Base-by-base conservation (phyloP, 2,329 filamentous ascomycete genomes). In the Gnomoniopsis sp. region DNA sequence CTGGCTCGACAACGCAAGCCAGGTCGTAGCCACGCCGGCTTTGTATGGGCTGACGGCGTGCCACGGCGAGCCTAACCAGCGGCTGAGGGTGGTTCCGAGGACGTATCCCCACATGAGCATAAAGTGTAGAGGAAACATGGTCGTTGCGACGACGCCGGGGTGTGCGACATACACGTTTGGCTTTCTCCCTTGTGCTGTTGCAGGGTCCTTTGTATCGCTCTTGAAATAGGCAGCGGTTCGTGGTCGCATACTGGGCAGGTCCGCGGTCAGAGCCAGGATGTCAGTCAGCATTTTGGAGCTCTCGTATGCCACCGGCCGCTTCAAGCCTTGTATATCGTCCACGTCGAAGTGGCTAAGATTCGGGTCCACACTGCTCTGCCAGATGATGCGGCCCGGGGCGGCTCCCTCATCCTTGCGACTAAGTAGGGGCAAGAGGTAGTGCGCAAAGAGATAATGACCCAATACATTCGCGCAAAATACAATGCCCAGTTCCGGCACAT, bases 401-500 rank as follows among this genome's bases (percentile, higher is more conserved):
- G 77, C 69, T 43, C 73, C 63, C 58, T 73, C 63, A 44, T 67
- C 66, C 17, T 73, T 68, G 17, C 84, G 77, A 66, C 77, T 75
- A 65, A 99, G 81, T 12, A 97, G 78, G 0, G 91, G 88, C 65
- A 89, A 81, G 12, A 98, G 81, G 68, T 88, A 86, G 71, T 96
- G 93, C 17, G 85, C 85, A 23, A 99, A 85, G 68, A 97, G 76
- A 71, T 99, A 98, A 75, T 99, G 95, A 0, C 95, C 95, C 70
- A 99, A 98, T 33, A 96, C 83, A 69, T 98, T 98, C 52, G 93
- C 88, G 70, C 88, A 89, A 71, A 98, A 99, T 19, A 96, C 86
- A 65, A 91, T 82, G 3, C 91, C 93, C 0, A 99, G 76, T 6
- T 75, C 66, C 47, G 49, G 15, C 46, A 50, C 44, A 14, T 22